These are phyloP conservation scores for Entelexis paramagnoliae DNA, from an alignment of 1,139 yeast species.

Conservation along the genomic window DNA sequence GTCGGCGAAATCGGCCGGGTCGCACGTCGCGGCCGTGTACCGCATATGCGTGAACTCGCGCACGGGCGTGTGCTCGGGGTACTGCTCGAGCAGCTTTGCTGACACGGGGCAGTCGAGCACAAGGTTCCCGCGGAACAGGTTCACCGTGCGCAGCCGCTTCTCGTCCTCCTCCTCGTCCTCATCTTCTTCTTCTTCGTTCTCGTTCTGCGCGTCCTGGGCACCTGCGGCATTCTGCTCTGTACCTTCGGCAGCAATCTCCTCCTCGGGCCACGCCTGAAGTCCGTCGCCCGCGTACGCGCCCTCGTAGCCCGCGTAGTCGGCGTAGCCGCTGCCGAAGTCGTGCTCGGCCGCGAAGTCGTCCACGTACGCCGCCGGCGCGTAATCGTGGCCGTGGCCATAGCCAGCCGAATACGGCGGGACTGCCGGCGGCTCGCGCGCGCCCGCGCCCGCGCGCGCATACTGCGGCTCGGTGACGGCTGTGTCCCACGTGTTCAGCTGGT, in stretches of 20 bases:
- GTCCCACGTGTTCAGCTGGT: constrained; percentile 34
- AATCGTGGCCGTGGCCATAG: too few species aligned
- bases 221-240: neutral
- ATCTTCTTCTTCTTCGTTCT: neutral
- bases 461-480: constrained; percentile 23
- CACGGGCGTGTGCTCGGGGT: constrained; percentile 39
- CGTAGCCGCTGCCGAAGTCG: constrained; percentile 11
- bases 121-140: constrained; percentile 58
- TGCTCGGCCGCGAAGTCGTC: constrained; percentile 11
- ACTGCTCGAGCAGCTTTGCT: constrained; percentile 45
- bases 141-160: constrained; percentile 34
- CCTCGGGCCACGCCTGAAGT: constrained; percentile 11
- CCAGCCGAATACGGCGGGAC: too few species aligned
- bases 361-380: constrained; percentile 1
- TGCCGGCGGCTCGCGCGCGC: neutral
- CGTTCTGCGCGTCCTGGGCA: constrained; percentile 20
- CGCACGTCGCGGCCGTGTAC: constrained; percentile 73
- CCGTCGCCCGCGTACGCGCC: neutral
- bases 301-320: neutral
- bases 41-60: constrained; percentile 70
- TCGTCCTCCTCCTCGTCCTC: constrained; percentile 21
- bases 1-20: constrained; percentile 53
- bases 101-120: constrained; percentile 76
- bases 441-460: neutral
- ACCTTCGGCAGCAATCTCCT: neutral